Evolutionary conservation across 768 basidiomycete genomes (phyloP).

Genomic region (Boletus fagicola): DNA sequence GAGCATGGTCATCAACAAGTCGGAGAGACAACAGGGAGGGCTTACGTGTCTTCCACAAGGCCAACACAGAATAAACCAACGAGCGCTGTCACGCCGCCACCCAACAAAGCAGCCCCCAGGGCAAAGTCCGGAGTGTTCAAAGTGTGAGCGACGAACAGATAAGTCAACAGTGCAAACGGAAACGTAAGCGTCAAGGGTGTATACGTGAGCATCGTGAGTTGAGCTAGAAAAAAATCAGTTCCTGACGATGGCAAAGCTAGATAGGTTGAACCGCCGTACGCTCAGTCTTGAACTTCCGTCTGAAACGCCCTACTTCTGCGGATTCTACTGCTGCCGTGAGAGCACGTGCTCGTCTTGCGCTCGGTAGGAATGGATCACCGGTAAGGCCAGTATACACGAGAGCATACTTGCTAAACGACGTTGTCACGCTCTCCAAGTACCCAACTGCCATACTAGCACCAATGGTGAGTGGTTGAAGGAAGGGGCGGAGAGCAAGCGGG

Average conservation of each 20-base stretch:
- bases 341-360: conserved; percentile 54
- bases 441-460: conserved; percentile 40
- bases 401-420: conserved; percentile 61
- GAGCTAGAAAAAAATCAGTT: conserved; percentile 37
- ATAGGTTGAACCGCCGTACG: conserved; percentile 40
- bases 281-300: conserved; percentile 53
- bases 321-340: conserved; percentile 57
- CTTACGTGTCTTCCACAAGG: conserved; percentile 73
- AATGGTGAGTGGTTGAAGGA: conserved; percentile 39
- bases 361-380: conserved; percentile 64
- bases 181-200: conserved; percentile 78
- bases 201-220: conserved; percentile 66
- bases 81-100: conserved; percentile 75
- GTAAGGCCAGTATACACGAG: conserved; percentile 75
- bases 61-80: conserved; percentile 84
- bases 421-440: conserved; percentile 45
- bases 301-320: conserved; percentile 38
- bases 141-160: conserved; percentile 87
- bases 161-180: conserved; percentile 78
- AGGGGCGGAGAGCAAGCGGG: conserved; percentile 42
- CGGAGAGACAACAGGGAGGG: conserved; percentile 1
- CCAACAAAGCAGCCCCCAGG: conserved; percentile 70
- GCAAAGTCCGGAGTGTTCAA: conserved; percentile 68
- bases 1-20: neutral
- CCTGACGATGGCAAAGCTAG: neutral